phyloP scores from a whole-genome alignment of 108 stramenopile genomes.

The Cyclotella distinguenda region DNA sequence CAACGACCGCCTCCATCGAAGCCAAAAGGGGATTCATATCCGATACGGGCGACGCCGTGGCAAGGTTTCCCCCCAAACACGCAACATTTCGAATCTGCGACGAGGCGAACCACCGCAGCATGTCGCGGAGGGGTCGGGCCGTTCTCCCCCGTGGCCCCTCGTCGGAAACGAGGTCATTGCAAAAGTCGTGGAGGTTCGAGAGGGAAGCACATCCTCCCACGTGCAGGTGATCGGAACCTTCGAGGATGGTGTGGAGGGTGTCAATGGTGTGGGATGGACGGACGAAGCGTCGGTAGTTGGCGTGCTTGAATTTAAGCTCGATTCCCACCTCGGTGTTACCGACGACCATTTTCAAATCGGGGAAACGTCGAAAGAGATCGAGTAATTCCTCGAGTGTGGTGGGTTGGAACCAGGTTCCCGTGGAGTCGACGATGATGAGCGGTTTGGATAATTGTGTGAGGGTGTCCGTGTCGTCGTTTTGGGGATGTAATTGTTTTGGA shows the following conservation, averaged over 20 bases:
- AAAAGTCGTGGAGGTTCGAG: constrained; percentile 64
- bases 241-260: constrained; percentile 52
- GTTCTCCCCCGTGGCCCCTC: constrained; percentile 34
- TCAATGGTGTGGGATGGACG: constrained; percentile 61
- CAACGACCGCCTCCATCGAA: constrained; percentile 61
- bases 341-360: constrained; percentile 84
- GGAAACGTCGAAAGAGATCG: constrained; percentile 66
- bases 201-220: constrained; percentile 77
- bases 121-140: constrained; percentile 79
- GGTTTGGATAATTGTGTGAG: constrained; percentile 47
- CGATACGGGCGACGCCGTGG: constrained; percentile 92
- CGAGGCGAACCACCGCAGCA: constrained; percentile 96
- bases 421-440: constrained; percentile 67
- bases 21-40: constrained; percentile 95
- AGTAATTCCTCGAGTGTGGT: constrained; percentile 74
- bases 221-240: constrained; percentile 19
- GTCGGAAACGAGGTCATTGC: constrained; percentile 32
- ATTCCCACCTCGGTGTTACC: constrained; percentile 96
- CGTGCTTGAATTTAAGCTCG: constrained; percentile 84
- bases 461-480: not conserved
- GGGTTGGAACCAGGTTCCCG: constrained; percentile 91
- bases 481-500: constrained; percentile 55
- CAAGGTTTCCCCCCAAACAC: constrained; percentile 92
- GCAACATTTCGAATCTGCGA: constrained; percentile 96
- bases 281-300: constrained; percentile 69